phyloP scores from a whole-genome alignment of 2,329 filamentous ascomycete species.

The Cryphonectria naterciae region DNA sequence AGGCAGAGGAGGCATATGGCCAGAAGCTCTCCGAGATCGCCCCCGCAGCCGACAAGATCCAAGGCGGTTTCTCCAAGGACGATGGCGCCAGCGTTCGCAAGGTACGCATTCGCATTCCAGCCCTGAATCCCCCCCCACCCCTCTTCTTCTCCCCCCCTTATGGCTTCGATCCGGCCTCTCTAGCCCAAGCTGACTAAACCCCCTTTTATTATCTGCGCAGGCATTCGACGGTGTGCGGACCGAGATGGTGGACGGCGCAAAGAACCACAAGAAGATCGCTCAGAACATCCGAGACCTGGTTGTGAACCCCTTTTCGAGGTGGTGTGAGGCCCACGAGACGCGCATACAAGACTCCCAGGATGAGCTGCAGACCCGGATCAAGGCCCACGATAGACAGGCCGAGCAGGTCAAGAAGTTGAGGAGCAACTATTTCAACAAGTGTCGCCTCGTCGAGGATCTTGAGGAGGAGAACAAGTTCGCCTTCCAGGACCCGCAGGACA shows the following conservation, averaged over 20 bases:
- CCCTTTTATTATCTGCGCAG: conserved; percentile 48
- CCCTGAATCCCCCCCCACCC: too few relatives aligned
- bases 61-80: conserved; percentile 83
- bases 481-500: conserved; percentile 83
- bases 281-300: conserved; percentile 96
- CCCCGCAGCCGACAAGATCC: conserved; percentile 78
- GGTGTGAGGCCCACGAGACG: conserved; percentile 93
- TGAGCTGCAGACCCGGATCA: conserved; percentile 87
- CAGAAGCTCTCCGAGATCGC: conserved; percentile 80
- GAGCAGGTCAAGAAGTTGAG: conserved; percentile 90
- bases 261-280: conserved; percentile 92
- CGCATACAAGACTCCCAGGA: conserved; percentile 94
- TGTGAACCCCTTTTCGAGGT: conserved; percentile 89
- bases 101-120: conserved; percentile 54
- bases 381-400: conserved; percentile 88
- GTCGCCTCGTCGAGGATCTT: conserved; percentile 89
- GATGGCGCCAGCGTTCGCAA: conserved; percentile 96
- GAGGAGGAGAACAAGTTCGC: conserved; percentile 99
- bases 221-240: conserved; percentile 91
- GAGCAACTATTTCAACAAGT: conserved; percentile 99
- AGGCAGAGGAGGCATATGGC: conserved; percentile 91
- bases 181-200: neutral
- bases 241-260: conserved; percentile 89
- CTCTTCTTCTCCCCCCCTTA: too few relatives aligned
- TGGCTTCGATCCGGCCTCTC: neutral